These are phyloP conservation scores for Aspergillus luchuensis DNA, from an alignment of 2,329 filamentous ascomycete species.

Conservation along the genomic window DNA sequence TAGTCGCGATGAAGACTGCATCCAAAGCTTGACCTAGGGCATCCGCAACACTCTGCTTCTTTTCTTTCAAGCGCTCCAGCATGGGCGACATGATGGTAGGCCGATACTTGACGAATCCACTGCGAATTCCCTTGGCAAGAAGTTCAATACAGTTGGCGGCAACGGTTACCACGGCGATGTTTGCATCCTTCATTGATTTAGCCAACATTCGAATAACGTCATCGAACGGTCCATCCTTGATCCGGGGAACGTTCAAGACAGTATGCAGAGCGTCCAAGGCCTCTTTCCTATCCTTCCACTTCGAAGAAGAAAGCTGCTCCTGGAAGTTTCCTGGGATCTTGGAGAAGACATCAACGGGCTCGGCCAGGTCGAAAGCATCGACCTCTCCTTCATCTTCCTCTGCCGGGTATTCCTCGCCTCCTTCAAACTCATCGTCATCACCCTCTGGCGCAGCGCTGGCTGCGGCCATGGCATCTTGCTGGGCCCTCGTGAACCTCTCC, in stretches of 20 bases:
- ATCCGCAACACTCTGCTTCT: conserved; percentile 86
- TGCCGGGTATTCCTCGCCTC: conserved; percentile 61
- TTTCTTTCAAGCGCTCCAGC: conserved; percentile 95
- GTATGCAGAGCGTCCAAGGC: conserved; percentile 79
- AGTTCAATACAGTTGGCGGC: conserved; percentile 91
- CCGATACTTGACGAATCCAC: conserved; percentile 77
- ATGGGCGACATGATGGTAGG: conserved; percentile 81
- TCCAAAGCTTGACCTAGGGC: conserved; percentile 85
- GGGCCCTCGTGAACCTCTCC: conserved; percentile 81
- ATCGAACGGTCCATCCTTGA: conserved; percentile 86
- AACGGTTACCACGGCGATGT: conserved; percentile 89
- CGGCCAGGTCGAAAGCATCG: conserved; percentile 78
- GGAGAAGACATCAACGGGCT: conserved; percentile 81
- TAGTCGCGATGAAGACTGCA: conserved; percentile 65
- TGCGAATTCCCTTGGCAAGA: conserved; percentile 81
- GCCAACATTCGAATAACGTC: conserved; percentile 82
- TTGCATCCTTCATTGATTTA: conserved; percentile 98
- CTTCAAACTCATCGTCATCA: conserved; percentile 59
- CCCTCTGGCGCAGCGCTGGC: conserved; percentile 62
- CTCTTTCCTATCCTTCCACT: conserved; percentile 99
- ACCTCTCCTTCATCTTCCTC: conserved; percentile 63
- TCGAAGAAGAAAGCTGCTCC: conserved; percentile 82
- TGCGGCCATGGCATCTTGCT: conserved; percentile 80
- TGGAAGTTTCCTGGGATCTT: conserved; percentile 81
- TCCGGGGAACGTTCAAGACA: conserved; percentile 78